Evolutionary conservation across 371 early-diverging fungal genomes (phyloP).

Genomic region (Mortierella sp.): DNA sequence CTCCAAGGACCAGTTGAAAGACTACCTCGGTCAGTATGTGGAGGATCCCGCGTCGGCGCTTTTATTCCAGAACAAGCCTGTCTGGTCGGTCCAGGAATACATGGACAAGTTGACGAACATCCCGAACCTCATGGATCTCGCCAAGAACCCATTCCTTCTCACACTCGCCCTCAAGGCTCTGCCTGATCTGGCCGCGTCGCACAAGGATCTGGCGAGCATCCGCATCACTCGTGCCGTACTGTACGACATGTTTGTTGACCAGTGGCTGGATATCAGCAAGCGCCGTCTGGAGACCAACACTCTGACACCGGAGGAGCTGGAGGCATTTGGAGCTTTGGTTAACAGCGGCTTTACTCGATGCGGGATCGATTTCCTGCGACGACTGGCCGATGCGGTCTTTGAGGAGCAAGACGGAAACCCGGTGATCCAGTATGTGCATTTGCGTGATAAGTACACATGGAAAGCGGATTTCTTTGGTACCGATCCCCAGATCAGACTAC

Average conservation of each 20-base stretch:
- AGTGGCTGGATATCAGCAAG: neutral
- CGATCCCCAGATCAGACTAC: neutral
- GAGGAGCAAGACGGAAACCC: neutral
- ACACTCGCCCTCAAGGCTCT: neutral
- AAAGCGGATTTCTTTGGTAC: neutral
- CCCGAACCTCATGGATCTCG: no score
- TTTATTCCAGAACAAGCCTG: neutral
- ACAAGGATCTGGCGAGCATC: neutral
- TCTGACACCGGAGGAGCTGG: neutral
- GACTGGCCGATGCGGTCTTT: neutral
- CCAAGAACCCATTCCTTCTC: neutral
- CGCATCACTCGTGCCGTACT: neutral
- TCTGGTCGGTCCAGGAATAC: neutral
- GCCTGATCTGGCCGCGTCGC: neutral
- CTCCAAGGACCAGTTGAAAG: conserved; percentile 12
- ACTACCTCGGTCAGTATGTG: conserved; percentile 8
- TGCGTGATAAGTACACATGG: neutral
- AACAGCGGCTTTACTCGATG: neutral
- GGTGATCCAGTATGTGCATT: neutral
- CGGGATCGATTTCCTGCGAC: neutral
- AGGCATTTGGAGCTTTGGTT: neutral
- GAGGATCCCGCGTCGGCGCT: neutral
- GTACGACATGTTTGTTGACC: neutral
- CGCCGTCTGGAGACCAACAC: neutral
- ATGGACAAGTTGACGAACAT: no score